Percentiles rank a stretch among this genome's conserved stretches.
Conservation (phyloP, 352 stramenopile species). For the Phytophthora fragariaefolia region DNA sequence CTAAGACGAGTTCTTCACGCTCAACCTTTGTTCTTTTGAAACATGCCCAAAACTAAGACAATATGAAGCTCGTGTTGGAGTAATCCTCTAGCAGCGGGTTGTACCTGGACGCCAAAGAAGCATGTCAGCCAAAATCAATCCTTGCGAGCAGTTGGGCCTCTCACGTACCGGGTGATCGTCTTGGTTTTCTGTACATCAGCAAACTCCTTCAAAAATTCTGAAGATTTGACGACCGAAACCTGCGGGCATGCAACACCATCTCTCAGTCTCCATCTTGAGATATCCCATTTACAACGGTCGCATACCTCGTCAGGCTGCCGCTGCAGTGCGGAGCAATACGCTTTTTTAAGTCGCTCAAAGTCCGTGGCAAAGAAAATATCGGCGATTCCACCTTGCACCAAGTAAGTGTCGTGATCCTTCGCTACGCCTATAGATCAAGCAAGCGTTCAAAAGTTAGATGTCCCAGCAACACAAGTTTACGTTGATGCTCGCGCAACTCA, state of each 20-base stretch:
- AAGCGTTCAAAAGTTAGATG: background rate
- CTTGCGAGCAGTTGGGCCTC: background rate
- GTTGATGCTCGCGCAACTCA: too few relatives aligned
- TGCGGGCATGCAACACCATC: constrained; percentile 19
- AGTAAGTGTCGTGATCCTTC: constrained; percentile 89
- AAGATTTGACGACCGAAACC: constrained; percentile 87
- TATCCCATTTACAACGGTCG: background rate
- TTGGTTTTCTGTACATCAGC: constrained; percentile 78
- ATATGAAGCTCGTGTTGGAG: constrained; percentile 90
- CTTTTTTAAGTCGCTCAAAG: constrained; percentile 81
- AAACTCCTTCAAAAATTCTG: constrained; percentile 82
- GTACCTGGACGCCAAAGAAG: constrained; percentile 55
- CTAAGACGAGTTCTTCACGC: constrained; percentile 12
- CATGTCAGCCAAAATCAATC: background rate
- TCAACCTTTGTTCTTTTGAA: constrained; percentile 13
- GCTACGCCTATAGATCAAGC: constrained; percentile 53
- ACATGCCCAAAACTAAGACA: constrained; percentile 55
- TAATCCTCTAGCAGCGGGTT: constrained; percentile 92
- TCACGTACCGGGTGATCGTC: constrained; percentile 77
- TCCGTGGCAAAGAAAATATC: constrained; percentile 94
- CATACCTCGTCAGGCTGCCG: constrained; percentile 58
- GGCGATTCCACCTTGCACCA: constrained; percentile 83
- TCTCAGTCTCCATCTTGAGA: constrained; percentile 1
- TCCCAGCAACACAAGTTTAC: background rate
- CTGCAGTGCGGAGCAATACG: constrained; percentile 76